phyloP scores from a whole-genome alignment of 345 rosid genomes.

The Combretum micranthum region DNA sequence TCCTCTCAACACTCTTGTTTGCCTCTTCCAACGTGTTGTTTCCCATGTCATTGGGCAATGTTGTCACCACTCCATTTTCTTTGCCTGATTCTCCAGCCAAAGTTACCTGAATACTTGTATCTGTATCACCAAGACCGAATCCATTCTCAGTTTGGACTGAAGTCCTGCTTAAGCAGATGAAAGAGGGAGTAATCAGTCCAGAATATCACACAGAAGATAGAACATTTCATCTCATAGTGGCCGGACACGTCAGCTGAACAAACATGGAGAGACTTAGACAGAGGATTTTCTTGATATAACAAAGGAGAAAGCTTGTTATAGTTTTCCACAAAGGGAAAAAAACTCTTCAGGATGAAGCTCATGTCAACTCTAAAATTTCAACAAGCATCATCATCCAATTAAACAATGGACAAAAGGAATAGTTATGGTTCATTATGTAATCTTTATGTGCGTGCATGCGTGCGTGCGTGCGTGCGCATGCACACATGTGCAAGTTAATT shows the following conservation, averaged over 20 bases:
- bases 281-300: too few relatives aligned
- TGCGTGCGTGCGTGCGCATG: too few relatives aligned
- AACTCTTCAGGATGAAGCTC: too few relatives aligned
- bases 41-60: slow-evolving; percentile 12
- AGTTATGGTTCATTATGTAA: too few relatives aligned
- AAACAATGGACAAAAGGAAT: too few relatives aligned
- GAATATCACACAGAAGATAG: background rate
- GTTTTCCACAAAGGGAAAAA: too few relatives aligned
- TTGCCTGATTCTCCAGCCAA: slow-evolving; percentile 13
- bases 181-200: slow-evolving; percentile 7
- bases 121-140: slow-evolving; percentile 14
- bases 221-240: background rate
- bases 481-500: too few relatives aligned
- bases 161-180: slow-evolving; percentile 23
- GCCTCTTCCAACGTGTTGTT: slow-evolving; percentile 21
- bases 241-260: background rate
- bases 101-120: slow-evolving; percentile 9
- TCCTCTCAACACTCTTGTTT: slow-evolving; percentile 17
- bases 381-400: too few relatives aligned
- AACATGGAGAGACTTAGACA: too few relatives aligned
- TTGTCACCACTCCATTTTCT: slow-evolving; percentile 23
- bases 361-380: too few relatives aligned
- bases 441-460: too few relatives aligned
- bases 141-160: slow-evolving; percentile 25
- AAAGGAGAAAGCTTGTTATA: too few relatives aligned